A percentile compares a stretch with the other conserved stretches of the same genome.
These are phyloP conservation scores for Debaryomyces subglobosus DNA, from an alignment of 1,139 yeast species.

Conservation along the genomic window DNA sequence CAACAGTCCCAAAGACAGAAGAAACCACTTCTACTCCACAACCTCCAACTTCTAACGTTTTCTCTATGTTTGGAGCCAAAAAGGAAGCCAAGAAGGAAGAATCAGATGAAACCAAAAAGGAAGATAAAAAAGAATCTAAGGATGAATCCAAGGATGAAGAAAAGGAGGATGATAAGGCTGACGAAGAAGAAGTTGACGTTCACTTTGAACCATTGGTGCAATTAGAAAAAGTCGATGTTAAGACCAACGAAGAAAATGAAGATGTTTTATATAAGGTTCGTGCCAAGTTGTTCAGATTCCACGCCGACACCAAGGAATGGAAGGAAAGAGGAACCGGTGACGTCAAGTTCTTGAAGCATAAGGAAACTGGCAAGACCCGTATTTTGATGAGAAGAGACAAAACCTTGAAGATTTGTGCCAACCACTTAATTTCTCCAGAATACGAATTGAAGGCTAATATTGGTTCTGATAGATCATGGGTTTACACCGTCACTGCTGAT, in stretches of 20 bases:
- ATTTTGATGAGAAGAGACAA: constrained; percentile 98
- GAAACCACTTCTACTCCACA: constrained; percentile 30
- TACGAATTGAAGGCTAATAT: constrained; percentile 88
- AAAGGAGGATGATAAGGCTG: constrained; percentile 51
- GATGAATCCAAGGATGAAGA: constrained; percentile 33
- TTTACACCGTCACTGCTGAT: constrained; percentile 91
- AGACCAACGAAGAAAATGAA: constrained; percentile 96
- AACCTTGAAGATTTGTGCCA: constrained; percentile 96
- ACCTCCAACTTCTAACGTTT: constrained; percentile 77
- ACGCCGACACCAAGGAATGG: constrained; percentile 88
- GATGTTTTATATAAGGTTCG: constrained; percentile 85
- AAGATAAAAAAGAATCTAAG: constrained; percentile 34
- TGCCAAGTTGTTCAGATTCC: constrained; percentile 93
- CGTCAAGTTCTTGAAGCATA: constrained; percentile 92
- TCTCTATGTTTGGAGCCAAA: constrained; percentile 90
- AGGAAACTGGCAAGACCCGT: constrained; percentile 77
- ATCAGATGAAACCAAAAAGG: constrained; percentile 36
- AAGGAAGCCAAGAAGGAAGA: constrained; percentile 60
- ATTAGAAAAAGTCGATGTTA: constrained; percentile 93
- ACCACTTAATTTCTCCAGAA: constrained; percentile 87
- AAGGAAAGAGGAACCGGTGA: constrained; percentile 99
- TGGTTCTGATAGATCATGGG: constrained; percentile 99
- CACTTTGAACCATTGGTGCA: constrained; percentile 96
- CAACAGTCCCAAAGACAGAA: constrained; percentile 34
- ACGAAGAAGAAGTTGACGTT: constrained; percentile 89